phyloP scores from a whole-genome alignment of 2,329 filamentous ascomycete species.

The Helicocarpus griseus region DNA sequence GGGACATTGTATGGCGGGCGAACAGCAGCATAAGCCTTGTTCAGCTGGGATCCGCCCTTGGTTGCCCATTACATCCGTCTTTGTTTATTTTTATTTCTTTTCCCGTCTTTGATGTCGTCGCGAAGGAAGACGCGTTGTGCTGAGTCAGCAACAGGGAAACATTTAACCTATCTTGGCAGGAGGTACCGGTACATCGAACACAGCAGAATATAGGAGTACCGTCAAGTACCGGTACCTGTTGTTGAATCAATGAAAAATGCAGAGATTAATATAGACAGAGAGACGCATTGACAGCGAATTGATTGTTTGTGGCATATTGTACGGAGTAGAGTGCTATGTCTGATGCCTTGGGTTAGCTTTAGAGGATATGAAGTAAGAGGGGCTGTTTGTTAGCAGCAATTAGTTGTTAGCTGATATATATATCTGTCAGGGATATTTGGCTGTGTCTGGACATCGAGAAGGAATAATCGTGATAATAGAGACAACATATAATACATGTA shows the following conservation, averaged over 20 bases:
- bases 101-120: background rate
- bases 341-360: no score
- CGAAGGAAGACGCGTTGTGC: background rate
- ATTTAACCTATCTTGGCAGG: background rate
- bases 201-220: background rate
- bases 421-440: no score
- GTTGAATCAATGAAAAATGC: no score
- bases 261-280: no score
- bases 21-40: background rate
- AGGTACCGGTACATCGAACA: background rate
- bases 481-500: no score
- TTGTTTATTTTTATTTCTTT: background rate
- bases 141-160: constrained; percentile 1
- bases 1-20: background rate
- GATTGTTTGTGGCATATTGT: no score
- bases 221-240: background rate
- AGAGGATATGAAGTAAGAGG: no score
- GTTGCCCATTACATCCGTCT: background rate
- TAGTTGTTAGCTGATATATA: no score
- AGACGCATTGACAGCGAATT: background rate
- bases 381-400: no score
- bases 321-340: no score
- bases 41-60: background rate
- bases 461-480: no score
- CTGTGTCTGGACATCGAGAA: no score